Percentiles rank a stretch among this genome's conserved stretches.
Evolutionary conservation across 306 rosid genomes (phyloP).

Genomic region (Sphenostylis stenocarpa): DNA sequence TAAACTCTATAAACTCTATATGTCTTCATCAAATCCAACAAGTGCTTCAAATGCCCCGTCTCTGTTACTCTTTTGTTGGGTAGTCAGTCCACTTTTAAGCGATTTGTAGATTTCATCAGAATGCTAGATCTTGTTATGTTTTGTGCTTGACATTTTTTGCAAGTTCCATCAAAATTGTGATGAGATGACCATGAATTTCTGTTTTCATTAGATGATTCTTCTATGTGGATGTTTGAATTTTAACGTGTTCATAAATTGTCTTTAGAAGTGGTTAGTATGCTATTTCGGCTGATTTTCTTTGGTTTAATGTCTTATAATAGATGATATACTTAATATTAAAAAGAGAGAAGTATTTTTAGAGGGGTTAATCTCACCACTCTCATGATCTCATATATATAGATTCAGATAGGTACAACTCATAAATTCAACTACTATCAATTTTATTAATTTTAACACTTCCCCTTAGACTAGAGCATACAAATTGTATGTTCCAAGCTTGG

Average conservation of each 20-base stretch:
- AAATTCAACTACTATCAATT: too few species aligned
- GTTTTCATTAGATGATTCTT: background rate
- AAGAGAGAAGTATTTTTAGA: too few species aligned
- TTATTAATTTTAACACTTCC: too few species aligned
- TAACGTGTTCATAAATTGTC: background rate
- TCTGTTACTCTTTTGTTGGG: background rate
- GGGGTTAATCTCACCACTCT: too few species aligned
- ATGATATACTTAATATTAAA: conserved; percentile 25
- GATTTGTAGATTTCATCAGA: background rate
- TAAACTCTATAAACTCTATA: too few species aligned
- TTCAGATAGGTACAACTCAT: too few species aligned
- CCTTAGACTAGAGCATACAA: too few species aligned
- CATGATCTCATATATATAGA: too few species aligned
- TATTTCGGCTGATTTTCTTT: conserved; percentile 23
- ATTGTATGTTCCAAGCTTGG: too few species aligned
- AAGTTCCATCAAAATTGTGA: background rate
- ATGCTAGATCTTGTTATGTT: background rate
- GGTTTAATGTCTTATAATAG: conserved; percentile 45
- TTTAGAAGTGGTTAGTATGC: background rate
- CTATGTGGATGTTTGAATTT: conserved; percentile 16
- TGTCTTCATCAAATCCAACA: too few species aligned
- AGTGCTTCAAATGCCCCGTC: too few species aligned
- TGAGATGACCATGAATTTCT: background rate
- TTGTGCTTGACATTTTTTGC: background rate
- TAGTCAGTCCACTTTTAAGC: background rate